Conservation (phyloP, 75 land plant genomes). For the Cupressus sempervirens region DNA sequence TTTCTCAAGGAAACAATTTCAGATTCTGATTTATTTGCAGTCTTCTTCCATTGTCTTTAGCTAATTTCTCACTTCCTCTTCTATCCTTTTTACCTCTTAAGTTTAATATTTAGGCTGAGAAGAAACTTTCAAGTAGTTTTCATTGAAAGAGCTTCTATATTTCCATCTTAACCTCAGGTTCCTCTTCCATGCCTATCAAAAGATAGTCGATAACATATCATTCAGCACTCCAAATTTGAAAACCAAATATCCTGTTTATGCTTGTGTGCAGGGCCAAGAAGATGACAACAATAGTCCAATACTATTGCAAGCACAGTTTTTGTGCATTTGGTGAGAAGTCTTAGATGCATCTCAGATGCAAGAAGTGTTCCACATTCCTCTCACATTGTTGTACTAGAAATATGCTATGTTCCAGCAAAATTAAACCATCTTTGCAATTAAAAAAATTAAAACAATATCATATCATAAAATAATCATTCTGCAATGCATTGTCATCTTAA, state of each 20-base stretch:
- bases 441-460: neutral
- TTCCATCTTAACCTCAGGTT: neutral
- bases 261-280: neutral
- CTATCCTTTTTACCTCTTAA: too few species aligned
- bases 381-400: neutral
- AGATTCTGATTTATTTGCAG: too few species aligned
- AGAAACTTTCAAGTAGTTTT: neutral
- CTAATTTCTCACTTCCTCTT: too few species aligned
- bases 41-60: too few species aligned
- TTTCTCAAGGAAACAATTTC: too few species aligned
- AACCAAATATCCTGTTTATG: neutral
- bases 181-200: neutral
- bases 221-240: neutral
- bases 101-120: neutral
- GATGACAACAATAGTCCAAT: neutral
- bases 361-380: neutral
- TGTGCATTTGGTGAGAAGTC: neutral
- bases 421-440: neutral
- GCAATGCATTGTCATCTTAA: neutral
- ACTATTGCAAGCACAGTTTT: neutral
- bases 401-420: neutral
- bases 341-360: neutral
- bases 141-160: neutral
- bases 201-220: neutral
- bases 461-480: neutral